Evolutionary conservation across 306 rosid genomes (phyloP), one percentile per base, ranked within the genome.

Genomic region (Cicer cuneatum): DNA sequence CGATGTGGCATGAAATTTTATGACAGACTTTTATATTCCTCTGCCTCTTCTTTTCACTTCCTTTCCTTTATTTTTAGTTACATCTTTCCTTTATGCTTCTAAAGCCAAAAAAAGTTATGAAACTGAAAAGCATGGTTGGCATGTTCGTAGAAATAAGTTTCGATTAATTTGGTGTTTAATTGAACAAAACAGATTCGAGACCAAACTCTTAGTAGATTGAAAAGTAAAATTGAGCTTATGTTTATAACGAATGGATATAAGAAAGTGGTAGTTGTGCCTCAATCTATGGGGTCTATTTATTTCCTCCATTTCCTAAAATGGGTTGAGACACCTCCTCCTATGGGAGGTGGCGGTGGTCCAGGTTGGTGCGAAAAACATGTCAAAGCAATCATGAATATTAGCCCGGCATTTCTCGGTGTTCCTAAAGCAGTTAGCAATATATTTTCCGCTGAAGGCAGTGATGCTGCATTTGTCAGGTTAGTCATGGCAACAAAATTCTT

Each of bases 191-290:
- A 89, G 93, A 75, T 89, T 75, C 75, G 97, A 57, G 98, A 93
- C 83, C 86, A 86, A 73, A 72, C 89, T 62, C 87, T 93, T 46
- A 89, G 91, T 72, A 82, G 88, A 79, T 75, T 93, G 90, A 93
- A 87, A 90, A 90, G 96, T 82, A 79, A 83, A 62, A 87, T 93
- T 71, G 98, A 93, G 86, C 85, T 90, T 38, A 76, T 93, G 90
- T 85, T 65, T 66, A 71, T 61, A 40, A 86, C 87, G 67, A 90
- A 87, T 78, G 92, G 95, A 33, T 9, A 81, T 29, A 87, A 85
- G 89, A 90, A 86, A 82, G 96, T 93, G 85, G 92, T 89, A 18
- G 95, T 93, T 81, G 90, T 93, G 76, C 94, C 98, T 37, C 94
- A 92, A 74, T 88, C 96, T 33, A 90, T 84, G 92, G 96, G 96